Conservation (phyloP, 129 eudicot genomes). For the Flaveria sonorensis region DNA sequence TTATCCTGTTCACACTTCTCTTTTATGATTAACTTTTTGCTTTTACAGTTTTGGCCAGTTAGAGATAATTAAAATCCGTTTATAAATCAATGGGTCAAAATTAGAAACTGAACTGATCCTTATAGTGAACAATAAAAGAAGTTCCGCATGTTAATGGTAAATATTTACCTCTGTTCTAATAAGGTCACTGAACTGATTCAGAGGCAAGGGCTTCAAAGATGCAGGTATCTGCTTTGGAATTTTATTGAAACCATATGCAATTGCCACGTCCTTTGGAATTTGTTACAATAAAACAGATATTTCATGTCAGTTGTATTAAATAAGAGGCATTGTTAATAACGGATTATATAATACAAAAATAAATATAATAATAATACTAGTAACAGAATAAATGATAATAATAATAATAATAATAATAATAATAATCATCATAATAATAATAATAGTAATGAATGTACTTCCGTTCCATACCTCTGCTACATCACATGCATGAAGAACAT, state of each 20-base stretch:
- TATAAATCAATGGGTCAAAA: background rate
- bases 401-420: too few relatives aligned
- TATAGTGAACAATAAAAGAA: background rate
- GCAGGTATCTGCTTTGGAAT: conserved; percentile 66
- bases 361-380: too few relatives aligned
- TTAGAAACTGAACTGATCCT: background rate
- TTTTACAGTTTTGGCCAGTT: background rate
- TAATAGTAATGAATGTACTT: too few relatives aligned
- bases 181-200: conserved; percentile 79
- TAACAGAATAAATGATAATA: too few relatives aligned
- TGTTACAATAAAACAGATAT: conserved; percentile 14
- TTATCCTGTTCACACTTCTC: background rate
- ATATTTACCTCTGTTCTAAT: conserved; percentile 69
- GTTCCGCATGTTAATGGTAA: background rate
- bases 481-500: conserved; percentile 95
- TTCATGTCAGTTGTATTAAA: conserved; percentile 15
- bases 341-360: background rate
- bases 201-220: conserved; percentile 73
- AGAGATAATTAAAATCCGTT: background rate
- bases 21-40: background rate
- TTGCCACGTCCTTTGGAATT: conserved; percentile 80
- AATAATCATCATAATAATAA: too few relatives aligned
- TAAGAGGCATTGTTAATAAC: background rate
- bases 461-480: conserved; percentile 73
- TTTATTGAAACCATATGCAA: conserved; percentile 93